Conservation (phyloP, 1,139 yeast genomes). For the Geotrichum restrictum region DNA sequence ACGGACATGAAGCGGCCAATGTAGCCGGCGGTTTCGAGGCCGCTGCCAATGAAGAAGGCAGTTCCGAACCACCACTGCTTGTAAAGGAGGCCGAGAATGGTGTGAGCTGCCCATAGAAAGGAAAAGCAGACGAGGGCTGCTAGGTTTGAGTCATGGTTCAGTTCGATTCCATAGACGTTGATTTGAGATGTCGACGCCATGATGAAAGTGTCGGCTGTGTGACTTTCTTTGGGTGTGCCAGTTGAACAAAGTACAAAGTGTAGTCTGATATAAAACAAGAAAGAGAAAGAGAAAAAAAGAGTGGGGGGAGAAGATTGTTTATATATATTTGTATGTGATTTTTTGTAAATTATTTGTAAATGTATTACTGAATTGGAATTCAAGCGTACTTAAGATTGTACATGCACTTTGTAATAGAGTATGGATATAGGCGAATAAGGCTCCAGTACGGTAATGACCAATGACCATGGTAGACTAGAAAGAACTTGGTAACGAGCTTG, state of each 20-base stretch:
- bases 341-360: too few species aligned
- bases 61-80: constrained; percentile 72
- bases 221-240: too few species aligned
- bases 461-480: too few species aligned
- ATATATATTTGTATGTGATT: too few species aligned
- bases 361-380: too few species aligned
- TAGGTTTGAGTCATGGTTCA: constrained; percentile 47
- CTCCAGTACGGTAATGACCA: too few species aligned
- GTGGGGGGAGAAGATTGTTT: not conserved
- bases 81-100: constrained; percentile 44
- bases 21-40: constrained; percentile 69
- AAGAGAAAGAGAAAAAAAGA: not conserved
- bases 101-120: constrained; percentile 43
- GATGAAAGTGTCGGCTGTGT: too few species aligned
- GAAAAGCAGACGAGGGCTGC: constrained; percentile 51
- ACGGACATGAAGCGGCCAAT: constrained; percentile 55
- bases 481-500: too few species aligned
- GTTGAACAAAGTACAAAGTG: not conserved
- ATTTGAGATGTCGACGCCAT: not conserved
- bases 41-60: constrained; percentile 58
- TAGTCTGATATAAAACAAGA: not conserved
- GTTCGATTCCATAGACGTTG: constrained; percentile 44
- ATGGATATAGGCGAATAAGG: too few species aligned
- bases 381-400: too few species aligned
- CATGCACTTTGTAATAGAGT: too few species aligned